Evolutionary conservation across 768 basidiomycete species (phyloP), one percentile per base, ranked within the genome.

Genomic region (Mycena kentingensis): DNA sequence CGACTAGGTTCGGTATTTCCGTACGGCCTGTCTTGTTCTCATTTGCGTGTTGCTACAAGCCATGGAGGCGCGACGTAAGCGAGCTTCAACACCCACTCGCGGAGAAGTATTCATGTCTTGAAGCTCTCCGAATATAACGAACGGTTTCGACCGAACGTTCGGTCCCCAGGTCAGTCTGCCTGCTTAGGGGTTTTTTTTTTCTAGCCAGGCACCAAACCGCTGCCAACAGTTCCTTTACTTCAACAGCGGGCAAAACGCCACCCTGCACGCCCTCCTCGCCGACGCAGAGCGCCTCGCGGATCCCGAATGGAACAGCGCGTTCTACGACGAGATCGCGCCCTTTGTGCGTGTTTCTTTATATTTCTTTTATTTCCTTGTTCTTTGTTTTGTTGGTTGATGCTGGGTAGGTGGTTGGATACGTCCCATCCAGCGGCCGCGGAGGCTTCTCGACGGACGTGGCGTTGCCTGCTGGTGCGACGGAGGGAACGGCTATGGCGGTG

Each of bases 101-200:
- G n/a, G 11, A 46, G 32, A 4, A 18, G 15, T 8, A 22, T n/a
- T 4, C 8, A 26, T 22, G 8, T 7, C 1, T n/a, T 11, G 41
- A 26, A 59, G 58, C 21, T 48, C 50, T 16, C 66, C 66, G 3
- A 67, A 67, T 39, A 57, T 67, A 25, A 65, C 65, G 10, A 37
- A 60, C 32, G 66, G 66, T 1, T 65, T 67, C 39, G 66, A 67
- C 35, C 51, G 66, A 21, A 67, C 66, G 6, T 65, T 64, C 38
- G 66, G 66, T 8, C 64, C 66, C 2, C 58, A 60, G 46, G 57
- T 52, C 10, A 3, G 3, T n/a, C n/a, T n/a, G n/a, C n/a, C n/a
- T n/a, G n/a, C n/a, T 38, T 27, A 4, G 13, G 2, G 24, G 21
- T 28, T 26, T 13, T 27, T 28, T 16, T 12, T 18, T 57, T n/a